These are phyloP conservation scores for Xerocomus minutiporus DNA, from an alignment of 1,284 basidiomycete genomes.

Conservation along the genomic window DNA sequence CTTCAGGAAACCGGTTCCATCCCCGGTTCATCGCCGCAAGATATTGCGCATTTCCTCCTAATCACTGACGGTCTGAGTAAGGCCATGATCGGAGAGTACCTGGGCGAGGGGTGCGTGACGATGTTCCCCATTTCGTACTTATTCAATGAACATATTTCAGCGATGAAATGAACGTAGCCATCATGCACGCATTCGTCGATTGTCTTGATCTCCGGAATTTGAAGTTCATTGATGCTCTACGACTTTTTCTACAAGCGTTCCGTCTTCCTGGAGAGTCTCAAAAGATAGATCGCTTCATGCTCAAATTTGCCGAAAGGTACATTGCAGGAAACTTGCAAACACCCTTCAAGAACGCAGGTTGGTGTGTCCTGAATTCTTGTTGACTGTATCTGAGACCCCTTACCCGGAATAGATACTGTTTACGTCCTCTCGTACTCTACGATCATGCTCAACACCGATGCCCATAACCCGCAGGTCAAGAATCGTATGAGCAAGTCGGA, in stretches of 20 bases:
- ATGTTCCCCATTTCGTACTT: neutral
- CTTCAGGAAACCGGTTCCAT: conserved; percentile 91
- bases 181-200: conserved; percentile 96
- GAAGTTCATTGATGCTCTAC: conserved; percentile 83
- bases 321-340: conserved; percentile 81
- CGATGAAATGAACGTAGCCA: conserved; percentile 81
- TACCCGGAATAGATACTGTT: conserved; percentile 64
- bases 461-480: conserved; percentile 91
- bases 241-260: conserved; percentile 88
- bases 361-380: neutral
- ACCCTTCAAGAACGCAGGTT: conserved; percentile 80
- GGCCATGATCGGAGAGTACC: conserved; percentile 94
- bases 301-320: conserved; percentile 95
- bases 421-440: conserved; percentile 93
- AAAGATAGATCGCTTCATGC: conserved; percentile 98
- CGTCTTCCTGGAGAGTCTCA: conserved; percentile 93
- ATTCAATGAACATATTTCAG: conserved; percentile 39
- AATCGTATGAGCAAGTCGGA: conserved; percentile 87
- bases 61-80: conserved; percentile 93
- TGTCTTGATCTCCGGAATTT: conserved; percentile 79
- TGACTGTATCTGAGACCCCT: conserved; percentile 9
- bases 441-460: conserved; percentile 94
- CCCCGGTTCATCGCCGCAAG: conserved; percentile 64
- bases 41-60: conserved; percentile 86
- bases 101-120: conserved; percentile 83